Conservation (phyloP, 371 early-diverging fungal species). For the Sporodiniella umbellata region DNA sequence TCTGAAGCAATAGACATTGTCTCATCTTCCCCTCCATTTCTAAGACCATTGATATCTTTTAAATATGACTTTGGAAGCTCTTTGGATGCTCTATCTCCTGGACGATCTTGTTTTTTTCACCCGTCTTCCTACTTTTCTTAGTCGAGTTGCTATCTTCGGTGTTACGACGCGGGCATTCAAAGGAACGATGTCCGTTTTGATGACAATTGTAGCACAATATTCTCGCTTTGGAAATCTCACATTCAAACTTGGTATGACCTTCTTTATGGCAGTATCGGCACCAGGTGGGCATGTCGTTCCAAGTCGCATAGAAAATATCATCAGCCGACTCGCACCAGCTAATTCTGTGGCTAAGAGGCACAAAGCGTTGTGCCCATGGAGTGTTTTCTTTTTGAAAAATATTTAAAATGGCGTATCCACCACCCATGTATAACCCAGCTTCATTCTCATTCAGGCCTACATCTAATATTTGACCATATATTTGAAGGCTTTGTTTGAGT, state of each 20-base stretch:
- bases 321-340: conserved; percentile 1
- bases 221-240: background rate
- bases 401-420: background rate
- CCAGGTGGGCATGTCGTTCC: conserved; percentile 6
- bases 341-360: background rate
- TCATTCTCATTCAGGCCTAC: background rate
- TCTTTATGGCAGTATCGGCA: conserved; percentile 6
- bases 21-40: too few relatives aligned
- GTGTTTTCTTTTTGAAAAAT: background rate
- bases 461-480: background rate
- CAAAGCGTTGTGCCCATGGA: background rate
- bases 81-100: too few relatives aligned
- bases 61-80: too few relatives aligned
- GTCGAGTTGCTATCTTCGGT: too few relatives aligned
- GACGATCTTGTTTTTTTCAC: too few relatives aligned
- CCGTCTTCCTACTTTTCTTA: too few relatives aligned
- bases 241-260: conserved; percentile 3
- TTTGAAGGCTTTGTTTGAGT: background rate
- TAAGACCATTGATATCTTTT: too few relatives aligned
- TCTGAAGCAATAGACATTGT: too few relatives aligned
- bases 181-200: background rate
- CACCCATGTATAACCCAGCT: conserved; percentile 1
- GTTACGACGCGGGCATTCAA: conserved; percentile 2
- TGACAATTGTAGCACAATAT: background rate
- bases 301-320: conserved; percentile 1